A percentile compares a stretch with the other conserved stretches of the same genome.
Evolutionary conservation across 768 basidiomycete genomes (phyloP).

Genomic region (Pholiota conissans): DNA sequence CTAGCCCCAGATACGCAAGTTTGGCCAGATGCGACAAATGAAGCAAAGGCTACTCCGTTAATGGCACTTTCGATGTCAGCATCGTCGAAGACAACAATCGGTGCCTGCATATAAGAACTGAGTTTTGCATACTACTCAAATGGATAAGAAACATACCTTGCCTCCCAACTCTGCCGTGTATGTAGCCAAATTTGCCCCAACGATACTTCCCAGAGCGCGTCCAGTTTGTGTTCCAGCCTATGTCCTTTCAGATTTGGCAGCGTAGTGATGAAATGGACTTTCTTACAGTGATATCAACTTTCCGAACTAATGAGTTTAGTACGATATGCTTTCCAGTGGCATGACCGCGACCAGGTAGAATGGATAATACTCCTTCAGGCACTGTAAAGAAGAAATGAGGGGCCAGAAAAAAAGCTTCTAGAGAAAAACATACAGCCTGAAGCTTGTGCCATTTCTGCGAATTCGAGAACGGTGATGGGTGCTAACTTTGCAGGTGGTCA

Average conservation of each 20-base stretch:
- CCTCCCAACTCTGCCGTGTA: conserved; percentile 88
- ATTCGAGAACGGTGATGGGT: conserved; percentile 78
- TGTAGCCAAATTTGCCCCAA: conserved; percentile 69
- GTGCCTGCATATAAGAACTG: conserved; percentile 49
- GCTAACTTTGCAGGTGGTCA: conserved; percentile 44
- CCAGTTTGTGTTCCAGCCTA: conserved; percentile 83
- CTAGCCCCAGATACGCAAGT: conserved; percentile 92
- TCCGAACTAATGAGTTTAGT: conserved; percentile 64
- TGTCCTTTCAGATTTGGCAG: not conserved
- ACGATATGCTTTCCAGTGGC: conserved; percentile 66
- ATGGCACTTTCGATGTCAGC: conserved; percentile 73
- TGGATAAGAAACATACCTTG: conserved; percentile 47
- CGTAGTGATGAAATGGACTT: not conserved
- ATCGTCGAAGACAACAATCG: conserved; percentile 78
- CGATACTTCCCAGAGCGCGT: conserved; percentile 68
- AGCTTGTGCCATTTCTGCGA: conserved; percentile 59
- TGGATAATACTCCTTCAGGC: conserved; percentile 71
- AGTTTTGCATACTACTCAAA: not conserved
- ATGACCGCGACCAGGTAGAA: conserved; percentile 72
- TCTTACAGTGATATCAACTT: conserved; percentile 83
- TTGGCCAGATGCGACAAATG: conserved; percentile 86
- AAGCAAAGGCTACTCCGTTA: conserved; percentile 81
- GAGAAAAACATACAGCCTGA: conserved; percentile 56
- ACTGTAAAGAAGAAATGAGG: conserved; percentile 41
- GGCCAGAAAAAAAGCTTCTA: not conserved